Conservation (phyloP, 441 rosid species). For the Mallotus japonicus region DNA sequence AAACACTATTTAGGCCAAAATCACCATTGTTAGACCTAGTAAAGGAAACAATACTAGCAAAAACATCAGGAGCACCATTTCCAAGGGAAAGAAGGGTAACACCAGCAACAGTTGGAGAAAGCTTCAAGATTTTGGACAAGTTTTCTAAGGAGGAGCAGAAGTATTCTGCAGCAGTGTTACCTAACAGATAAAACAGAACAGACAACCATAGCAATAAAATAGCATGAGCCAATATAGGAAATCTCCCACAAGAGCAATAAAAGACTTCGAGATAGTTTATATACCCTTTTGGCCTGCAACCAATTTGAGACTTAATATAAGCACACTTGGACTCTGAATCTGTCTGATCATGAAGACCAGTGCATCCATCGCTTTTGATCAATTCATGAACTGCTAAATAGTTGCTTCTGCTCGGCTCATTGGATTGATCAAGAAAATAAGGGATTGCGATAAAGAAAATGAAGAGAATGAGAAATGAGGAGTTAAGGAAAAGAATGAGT, state of each 20-base stretch:
- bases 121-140: conserved; percentile 64
- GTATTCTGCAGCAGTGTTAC: conserved; percentile 79
- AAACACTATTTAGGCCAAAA: conserved; percentile 69
- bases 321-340: conserved; percentile 52
- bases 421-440: conserved; percentile 24
- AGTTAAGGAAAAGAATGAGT: conserved; percentile 44
- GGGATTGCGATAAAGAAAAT: conserved; percentile 30
- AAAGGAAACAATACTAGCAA: conserved; percentile 78
- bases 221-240: conserved; percentile 50
- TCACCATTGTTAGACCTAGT: conserved; percentile 60
- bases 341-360: conserved; percentile 35
- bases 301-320: conserved; percentile 47
- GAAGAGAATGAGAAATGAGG: conserved; percentile 46
- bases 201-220: conserved; percentile 58
- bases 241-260: conserved; percentile 60
- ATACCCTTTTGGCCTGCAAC: conserved; percentile 75
- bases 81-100: conserved; percentile 88
- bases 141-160: conserved; percentile 81
- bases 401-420: neutral
- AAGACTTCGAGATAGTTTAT: conserved; percentile 76
- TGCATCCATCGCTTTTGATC: conserved; percentile 29
- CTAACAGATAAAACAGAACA: conserved; percentile 72
- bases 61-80: conserved; percentile 87
- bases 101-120: conserved; percentile 84
- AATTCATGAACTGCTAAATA: conserved; percentile 16